phyloP scores from a whole-genome alignment of 257 asterid species.

The Primulina tabacum region DNA sequence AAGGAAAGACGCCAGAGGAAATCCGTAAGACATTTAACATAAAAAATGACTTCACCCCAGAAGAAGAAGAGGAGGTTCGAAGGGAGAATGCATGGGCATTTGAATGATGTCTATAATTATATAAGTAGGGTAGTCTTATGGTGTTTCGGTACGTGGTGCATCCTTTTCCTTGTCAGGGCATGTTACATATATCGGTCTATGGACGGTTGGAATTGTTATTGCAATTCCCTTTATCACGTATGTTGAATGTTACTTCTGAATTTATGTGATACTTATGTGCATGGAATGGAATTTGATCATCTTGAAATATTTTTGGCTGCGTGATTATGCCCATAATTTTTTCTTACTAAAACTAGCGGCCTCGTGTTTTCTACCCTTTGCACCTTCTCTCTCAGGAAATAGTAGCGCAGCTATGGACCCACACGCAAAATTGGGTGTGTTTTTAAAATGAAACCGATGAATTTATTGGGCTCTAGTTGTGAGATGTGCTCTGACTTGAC shows the following conservation, averaged over 20 bases:
- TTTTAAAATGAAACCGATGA: too few species aligned
- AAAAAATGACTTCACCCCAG: conserved; percentile 53
- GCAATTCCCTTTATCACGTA: not conserved
- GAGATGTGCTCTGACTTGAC: too few species aligned
- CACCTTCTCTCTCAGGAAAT: not conserved
- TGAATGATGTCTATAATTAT: not conserved
- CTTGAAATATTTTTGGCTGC: too few species aligned
- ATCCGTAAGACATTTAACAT: conserved; percentile 60
- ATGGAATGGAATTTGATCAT: not conserved
- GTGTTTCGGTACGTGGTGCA: too few species aligned
- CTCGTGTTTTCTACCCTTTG: too few species aligned
- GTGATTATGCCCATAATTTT: too few species aligned
- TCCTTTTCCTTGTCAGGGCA: not conserved
- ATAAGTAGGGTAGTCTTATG: not conserved
- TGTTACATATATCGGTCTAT: not conserved
- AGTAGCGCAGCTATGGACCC: too few species aligned
- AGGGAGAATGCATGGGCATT: conserved; percentile 66
- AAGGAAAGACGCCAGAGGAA: conserved; percentile 66
- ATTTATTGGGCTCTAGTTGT: too few species aligned
- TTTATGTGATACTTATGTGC: not conserved
- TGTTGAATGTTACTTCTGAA: not conserved
- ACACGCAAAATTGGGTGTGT: too few species aligned
- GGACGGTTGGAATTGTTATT: not conserved
- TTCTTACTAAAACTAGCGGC: too few species aligned
- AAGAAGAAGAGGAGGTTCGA: conserved; percentile 66